Evolutionary conservation across 23 red algal species (phyloP).

Genomic region (Cyanidium caldarium): DNA sequence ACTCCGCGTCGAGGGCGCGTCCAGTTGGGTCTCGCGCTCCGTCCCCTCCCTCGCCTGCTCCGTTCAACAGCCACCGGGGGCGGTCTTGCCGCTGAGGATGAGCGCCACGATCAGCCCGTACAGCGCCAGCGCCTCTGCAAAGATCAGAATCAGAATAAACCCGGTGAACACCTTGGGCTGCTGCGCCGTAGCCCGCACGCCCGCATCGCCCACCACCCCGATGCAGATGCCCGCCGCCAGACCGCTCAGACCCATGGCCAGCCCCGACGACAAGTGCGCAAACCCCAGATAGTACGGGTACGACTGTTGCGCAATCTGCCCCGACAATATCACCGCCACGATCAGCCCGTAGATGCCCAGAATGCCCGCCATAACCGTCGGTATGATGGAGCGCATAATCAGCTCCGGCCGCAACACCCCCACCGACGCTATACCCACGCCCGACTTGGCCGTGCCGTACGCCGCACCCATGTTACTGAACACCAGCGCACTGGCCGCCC

Average conservation of each 20-base stretch:
- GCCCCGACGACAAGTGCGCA: constrained; percentile 82
- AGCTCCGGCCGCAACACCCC: constrained; percentile 95
- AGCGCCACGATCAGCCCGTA: constrained; percentile 97
- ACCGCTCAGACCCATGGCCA: constrained; percentile 74
- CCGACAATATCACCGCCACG: constrained; percentile 87
- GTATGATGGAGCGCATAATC: constrained; percentile 97
- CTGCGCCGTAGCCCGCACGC: constrained; percentile 91
- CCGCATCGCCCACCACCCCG: constrained; percentile 95
- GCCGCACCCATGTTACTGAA: constrained; percentile 97
- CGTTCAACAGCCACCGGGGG: constrained; percentile 44
- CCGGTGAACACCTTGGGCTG: not conserved
- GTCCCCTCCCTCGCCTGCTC: too few relatives aligned
- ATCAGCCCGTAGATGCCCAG: constrained; percentile 96
- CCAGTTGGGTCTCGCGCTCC: too few relatives aligned
- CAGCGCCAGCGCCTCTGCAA: constrained; percentile 45
- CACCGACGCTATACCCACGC: constrained; percentile 90
- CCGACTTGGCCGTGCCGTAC: constrained; percentile 94
- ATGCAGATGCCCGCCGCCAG: constrained; percentile 97
- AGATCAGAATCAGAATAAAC: constrained; percentile 12
- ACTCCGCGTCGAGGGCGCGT: too few relatives aligned
- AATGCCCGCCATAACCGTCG: constrained; percentile 97
- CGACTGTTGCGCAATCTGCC: constrained; percentile 41
- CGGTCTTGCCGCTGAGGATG: constrained; percentile 81
- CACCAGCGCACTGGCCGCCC: constrained; percentile 82
- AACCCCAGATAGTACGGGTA: constrained; percentile 97